A percentile compares a stretch with the other conserved stretches of the same genome.
Evolutionary conservation across 75 land plant genomes (phyloP).

Genomic region (Picea sitchensis): DNA sequence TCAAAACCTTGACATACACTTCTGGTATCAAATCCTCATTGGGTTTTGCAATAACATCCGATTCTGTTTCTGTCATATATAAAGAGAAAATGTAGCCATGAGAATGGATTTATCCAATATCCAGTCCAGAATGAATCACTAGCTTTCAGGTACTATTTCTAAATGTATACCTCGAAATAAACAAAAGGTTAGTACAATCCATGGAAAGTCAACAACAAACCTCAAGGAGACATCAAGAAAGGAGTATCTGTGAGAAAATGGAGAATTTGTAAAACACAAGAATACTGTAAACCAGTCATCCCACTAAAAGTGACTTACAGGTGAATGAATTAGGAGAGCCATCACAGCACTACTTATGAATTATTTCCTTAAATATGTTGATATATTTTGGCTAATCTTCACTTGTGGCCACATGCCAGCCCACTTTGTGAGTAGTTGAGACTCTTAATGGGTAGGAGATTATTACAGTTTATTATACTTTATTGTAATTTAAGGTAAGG

Average conservation of each 20-base stretch:
- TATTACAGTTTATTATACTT: too few relatives aligned
- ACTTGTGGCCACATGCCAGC: too few relatives aligned
- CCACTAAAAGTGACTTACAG: background rate
- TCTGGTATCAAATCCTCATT: background rate
- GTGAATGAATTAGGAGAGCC: background rate
- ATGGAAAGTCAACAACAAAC: background rate
- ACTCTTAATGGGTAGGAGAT: background rate
- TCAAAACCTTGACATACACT: constrained; percentile 11
- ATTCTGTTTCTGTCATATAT: background rate
- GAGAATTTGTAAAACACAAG: too few relatives aligned
- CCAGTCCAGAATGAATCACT: background rate
- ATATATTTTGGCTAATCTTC: too few relatives aligned
- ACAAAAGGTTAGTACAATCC: background rate
- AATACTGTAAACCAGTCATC: too few relatives aligned
- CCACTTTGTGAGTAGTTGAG: too few relatives aligned
- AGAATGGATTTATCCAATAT: background rate
- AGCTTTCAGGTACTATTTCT: background rate
- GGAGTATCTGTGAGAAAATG: background rate
- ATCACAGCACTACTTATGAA: background rate
- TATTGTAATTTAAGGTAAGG: too few relatives aligned
- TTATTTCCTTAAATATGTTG: too few relatives aligned
- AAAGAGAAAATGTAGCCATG: background rate
- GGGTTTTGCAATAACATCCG: background rate
- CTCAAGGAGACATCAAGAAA: background rate
- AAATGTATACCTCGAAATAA: background rate